Evolutionary conservation across 2,329 filamentous ascomycete species (phyloP).

Genomic region (Monosporascus sp.): DNA sequence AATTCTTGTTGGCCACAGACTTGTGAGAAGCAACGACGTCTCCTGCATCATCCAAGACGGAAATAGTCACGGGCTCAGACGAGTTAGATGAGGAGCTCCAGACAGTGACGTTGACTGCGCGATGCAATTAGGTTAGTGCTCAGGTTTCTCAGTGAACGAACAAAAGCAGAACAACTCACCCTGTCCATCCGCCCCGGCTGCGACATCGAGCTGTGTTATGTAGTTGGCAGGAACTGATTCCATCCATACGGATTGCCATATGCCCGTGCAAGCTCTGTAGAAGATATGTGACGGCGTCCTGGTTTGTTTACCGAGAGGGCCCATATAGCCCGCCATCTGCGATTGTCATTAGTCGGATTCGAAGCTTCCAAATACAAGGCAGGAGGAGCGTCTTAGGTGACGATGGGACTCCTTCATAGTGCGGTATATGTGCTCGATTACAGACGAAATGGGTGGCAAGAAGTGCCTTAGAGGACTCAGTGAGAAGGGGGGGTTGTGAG

Average conservation of each 20-base stretch:
- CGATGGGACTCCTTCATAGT: too few species aligned
- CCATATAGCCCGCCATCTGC: conserved; percentile 35
- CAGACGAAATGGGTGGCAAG: too few species aligned
- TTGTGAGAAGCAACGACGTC: conserved; percentile 37
- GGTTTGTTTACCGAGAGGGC: conserved; percentile 63
- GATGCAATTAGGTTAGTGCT: neutral
- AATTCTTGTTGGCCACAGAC: conserved; percentile 42
- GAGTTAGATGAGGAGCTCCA: conserved; percentile 34
- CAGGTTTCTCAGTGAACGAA: neutral
- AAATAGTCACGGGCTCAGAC: conserved; percentile 29
- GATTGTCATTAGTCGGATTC: neutral
- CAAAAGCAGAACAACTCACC: conserved; percentile 28
- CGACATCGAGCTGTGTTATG: conserved; percentile 54
- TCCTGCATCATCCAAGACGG: conserved; percentile 31
- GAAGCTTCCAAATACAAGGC: neutral
- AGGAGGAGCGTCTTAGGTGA: too few species aligned
- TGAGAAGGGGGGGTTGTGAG: neutral
- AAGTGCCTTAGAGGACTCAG: neutral
- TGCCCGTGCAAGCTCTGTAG: conserved; percentile 67
- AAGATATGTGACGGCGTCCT: conserved; percentile 57
- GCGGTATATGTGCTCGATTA: too few species aligned
- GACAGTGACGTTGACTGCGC: conserved; percentile 50
- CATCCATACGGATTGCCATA: conserved; percentile 71
- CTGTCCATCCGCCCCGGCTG: conserved; percentile 50
- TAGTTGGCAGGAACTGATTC: conserved; percentile 54